Conservation (phyloP, 2,329 filamentous ascomycete genomes). For the Didymella sp. region DNA sequence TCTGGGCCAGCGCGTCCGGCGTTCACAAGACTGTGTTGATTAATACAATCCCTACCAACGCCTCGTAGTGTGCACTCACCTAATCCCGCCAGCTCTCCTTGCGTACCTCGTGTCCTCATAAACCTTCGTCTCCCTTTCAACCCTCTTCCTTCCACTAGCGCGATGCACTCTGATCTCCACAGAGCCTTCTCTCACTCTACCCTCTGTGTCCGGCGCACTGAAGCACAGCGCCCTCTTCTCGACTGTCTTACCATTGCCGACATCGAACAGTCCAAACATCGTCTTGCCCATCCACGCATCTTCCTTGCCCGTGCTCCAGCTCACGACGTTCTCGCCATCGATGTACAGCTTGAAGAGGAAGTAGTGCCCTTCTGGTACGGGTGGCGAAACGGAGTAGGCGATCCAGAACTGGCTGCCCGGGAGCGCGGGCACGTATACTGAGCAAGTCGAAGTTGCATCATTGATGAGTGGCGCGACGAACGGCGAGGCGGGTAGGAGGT, state of each 20-base stretch:
- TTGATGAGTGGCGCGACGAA: slow-evolving; percentile 24
- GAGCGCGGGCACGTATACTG: slow-evolving; percentile 46
- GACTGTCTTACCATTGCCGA: slow-evolving; percentile 40
- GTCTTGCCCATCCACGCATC: slow-evolving; percentile 55
- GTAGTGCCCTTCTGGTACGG: slow-evolving; percentile 40
- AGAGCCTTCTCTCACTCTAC: slow-evolving; percentile 29
- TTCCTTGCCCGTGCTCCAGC: slow-evolving; percentile 54
- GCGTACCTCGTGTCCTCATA: slow-evolving; percentile 26
- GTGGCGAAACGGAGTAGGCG: slow-evolving; percentile 45
- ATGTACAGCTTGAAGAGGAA: slow-evolving; percentile 58
- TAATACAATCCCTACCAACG: background rate
- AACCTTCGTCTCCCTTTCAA: slow-evolving; percentile 38
- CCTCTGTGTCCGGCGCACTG: slow-evolving; percentile 21
- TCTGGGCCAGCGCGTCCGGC: slow-evolving; percentile 49
- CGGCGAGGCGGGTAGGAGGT: slow-evolving; percentile 26
- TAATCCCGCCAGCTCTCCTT: slow-evolving; percentile 28
- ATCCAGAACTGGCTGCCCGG: slow-evolving; percentile 55
- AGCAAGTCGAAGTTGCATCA: slow-evolving; percentile 39
- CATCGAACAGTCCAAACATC: slow-evolving; percentile 53
- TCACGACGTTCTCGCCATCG: slow-evolving; percentile 49
- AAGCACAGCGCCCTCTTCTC: slow-evolving; percentile 56
- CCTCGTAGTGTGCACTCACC: slow-evolving; percentile 30
- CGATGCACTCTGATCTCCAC: slow-evolving; percentile 55
- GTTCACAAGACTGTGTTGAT: slow-evolving; percentile 41
- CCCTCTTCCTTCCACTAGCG: slow-evolving; percentile 50